Base-by-base conservation (phyloP, 2,329 filamentous ascomycete species). In the Pseudogymnoascus sp. region DNA sequence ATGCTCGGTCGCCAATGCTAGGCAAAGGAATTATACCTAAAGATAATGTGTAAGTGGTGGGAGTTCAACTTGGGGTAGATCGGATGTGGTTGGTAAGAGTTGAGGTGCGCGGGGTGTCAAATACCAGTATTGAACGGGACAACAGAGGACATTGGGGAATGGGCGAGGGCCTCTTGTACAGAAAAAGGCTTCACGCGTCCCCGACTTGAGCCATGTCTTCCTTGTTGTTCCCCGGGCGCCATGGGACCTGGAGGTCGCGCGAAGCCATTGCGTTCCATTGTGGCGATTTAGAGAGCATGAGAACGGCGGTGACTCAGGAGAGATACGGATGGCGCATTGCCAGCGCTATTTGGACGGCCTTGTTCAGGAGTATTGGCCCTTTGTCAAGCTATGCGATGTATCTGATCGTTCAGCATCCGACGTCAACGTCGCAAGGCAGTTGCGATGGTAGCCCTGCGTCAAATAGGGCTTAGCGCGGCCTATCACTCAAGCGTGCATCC, bases 121-220 rank as follows among this genome's bases (percentile, higher is more conserved):
- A 66, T 75, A 92, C 90, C 86, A 67, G 88, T 83, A 72, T 88
- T 84, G 73, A 93, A 90, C 2, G 90, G 89, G 60, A 90, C 81
- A 58, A 92, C 87, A 3, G 89, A 91, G 58, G 87, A 89, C 72
- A 93, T 87, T 25, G 90, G 90, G 60, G 89, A 90, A 74, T 87
- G 92, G n/a, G 89, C 88, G 52, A 94, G 79, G 31, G 89, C 89
- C 71, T 94, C 88, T 62, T 87, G 82, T 10, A 94, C 82, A 3
- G 82, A 82, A 70, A 87, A 85, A 1, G 85, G 68, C 42, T 62
- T 66, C 5, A 66, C 80, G 61, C 79, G 73, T 35, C 48, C 18
- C 25, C 25, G 18, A 62, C 37, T 59, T 40, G 33, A 31, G 33
- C 33, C 37, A 37, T 59, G 33, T 27, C 33, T 39, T 39, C 37